These are phyloP conservation scores for Plasmodium cynomolgi DNA, from an alignment of 169 alveolate genomes.

Conservation along the genomic window DNA sequence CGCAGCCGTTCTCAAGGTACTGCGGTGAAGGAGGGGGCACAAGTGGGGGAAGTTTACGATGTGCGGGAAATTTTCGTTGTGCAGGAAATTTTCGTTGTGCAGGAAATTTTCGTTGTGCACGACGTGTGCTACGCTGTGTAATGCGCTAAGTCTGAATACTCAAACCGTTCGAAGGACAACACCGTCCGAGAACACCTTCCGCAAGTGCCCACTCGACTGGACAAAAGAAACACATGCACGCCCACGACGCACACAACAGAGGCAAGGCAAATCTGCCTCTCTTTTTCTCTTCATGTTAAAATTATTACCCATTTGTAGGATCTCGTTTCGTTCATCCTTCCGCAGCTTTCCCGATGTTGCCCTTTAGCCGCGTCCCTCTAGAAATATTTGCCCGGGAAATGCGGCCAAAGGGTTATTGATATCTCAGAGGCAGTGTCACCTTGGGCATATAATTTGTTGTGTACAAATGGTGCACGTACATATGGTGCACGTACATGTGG, in stretches of 20 bases:
- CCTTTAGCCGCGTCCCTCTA: neutral
- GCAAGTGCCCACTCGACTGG: neutral
- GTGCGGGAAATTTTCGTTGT: neutral
- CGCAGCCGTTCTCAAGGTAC: slow-evolving; percentile 73
- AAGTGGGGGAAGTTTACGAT: neutral
- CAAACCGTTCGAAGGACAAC: neutral
- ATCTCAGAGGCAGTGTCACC: neutral
- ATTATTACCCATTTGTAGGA: slow-evolving; percentile 72
- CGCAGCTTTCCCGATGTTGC: neutral
- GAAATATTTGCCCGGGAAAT: neutral
- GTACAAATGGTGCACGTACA: neutral
- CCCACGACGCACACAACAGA: neutral
- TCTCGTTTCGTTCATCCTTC: slow-evolving; percentile 35
- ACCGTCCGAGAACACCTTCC: neutral
- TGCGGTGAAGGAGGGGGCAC: neutral
- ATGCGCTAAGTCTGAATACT: neutral
- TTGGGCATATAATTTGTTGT: neutral
- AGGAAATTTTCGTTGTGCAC: neutral
- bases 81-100: neutral
- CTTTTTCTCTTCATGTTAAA: neutral
- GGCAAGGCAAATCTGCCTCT: neutral
- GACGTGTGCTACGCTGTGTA: neutral
- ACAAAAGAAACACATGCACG: neutral
- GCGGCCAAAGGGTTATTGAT: neutral
- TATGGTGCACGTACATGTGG: neutral